Evolutionary conservation across 495 filamentous ascomycete genomes (phyloP), one percentile per base, ranked within the genome.

Genomic region (Letharia lupina): DNA sequence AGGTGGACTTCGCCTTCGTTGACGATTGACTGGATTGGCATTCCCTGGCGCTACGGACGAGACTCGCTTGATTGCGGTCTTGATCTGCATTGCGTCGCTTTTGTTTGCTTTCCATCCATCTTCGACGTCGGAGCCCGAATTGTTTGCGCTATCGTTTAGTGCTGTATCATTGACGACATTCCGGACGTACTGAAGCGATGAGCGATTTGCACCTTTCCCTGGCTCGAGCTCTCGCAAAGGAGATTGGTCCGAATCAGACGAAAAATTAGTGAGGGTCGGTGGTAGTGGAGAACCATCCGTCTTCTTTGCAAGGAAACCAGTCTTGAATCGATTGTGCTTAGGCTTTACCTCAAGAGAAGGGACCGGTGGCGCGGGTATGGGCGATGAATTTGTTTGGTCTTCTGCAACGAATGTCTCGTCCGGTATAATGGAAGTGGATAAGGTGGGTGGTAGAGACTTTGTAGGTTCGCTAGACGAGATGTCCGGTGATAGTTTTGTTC

Each of bases 251-350:
- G 82, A 84, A 66, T 86, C 82, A 12, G 83, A 83, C 4, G 86
- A 82, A 44, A 91, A 69, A 18, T 71, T 77, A 13, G 84, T 79
- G 35, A 89, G 78, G 1, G 85, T 84, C 10, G 87, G 88, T 33
- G 87, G 80, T 37, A 83, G 75, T 8, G 89, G 88, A 41, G 90
- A 91, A 65, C 83, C 86, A 64, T 82, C 78, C 2, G 75, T 69
- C 68, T 83, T 87, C 79, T 96, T 96, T 28, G 89, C 87, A 62
- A 98, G 79, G 74, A 96, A 96, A 37, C 94, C 94, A 42, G 92
- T 82, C 72, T 96, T 90, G 80, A 98, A 96, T 44, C 94, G 83
- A 75, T 85, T 92, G 63, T 82, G 84, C 70, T 89, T 92, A 70
- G 79, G 68, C 65, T 82, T 75, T 65, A 78, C 58, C 42, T 86